Evolutionary conservation across 140 eudicot species (phyloP).

Genomic region (Senecio squalidus): DNA sequence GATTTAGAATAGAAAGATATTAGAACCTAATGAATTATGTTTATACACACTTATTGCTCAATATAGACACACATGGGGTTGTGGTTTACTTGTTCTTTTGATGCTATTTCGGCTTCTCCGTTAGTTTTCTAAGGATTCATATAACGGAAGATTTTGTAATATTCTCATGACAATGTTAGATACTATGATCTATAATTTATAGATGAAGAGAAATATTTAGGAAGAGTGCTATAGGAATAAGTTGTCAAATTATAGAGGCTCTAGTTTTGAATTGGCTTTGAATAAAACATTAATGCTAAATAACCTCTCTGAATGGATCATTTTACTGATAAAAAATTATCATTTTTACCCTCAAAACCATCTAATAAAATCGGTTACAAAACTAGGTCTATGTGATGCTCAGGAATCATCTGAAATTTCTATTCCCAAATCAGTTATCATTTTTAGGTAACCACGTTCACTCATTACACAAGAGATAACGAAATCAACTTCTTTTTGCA

Average conservation of each 20-base stretch:
- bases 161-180: background rate
- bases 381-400: background rate
- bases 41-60: background rate
- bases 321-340: no score
- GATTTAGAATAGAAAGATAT: no score
- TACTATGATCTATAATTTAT: background rate
- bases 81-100: background rate
- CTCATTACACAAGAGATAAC: background rate
- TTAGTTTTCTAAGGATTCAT: background rate
- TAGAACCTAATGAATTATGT: background rate
- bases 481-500: background rate
- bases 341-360: conserved; percentile 1
- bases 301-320: no score
- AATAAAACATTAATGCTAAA: background rate
- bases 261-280: background rate
- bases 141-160: background rate
- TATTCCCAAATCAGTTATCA: background rate
- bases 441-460: conserved; percentile 6
- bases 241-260: background rate
- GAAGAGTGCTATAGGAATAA: background rate
- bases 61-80: background rate
- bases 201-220: background rate
- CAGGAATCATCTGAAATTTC: background rate
- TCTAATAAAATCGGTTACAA: background rate
- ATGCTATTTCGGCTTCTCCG: background rate